Evolutionary conservation across 2,329 filamentous ascomycete species (phyloP), one percentile per base, ranked within the genome.

Genomic region (Berkeleyomyces rouxiae): DNA sequence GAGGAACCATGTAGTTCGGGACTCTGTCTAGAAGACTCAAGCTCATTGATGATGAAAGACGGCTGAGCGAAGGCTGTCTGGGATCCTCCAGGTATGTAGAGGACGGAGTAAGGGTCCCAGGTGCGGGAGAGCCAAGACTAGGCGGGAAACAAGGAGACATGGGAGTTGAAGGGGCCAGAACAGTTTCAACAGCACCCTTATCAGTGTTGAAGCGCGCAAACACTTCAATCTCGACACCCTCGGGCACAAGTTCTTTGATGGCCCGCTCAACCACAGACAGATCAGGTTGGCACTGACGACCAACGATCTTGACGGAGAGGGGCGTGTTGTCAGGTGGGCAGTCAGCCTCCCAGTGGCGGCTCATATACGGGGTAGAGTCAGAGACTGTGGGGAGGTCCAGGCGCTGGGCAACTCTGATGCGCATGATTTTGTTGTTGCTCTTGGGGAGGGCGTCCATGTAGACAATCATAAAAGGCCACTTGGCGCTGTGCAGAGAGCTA

Each of bases 371-470:
- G 3, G 73, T 77, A 4, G 72, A 70, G 37, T 81, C 77, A 0
- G 74, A 75, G 7, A 81, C 65, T 1, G 74, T 70, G 0, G 74
- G 71, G 13, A 82, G 67, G 2, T 70, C 68, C 3, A 82, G 70
- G 2, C 80, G 73, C 62, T 81, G 73, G 0, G 73, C 76, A 3
- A 83, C 70, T 65, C 74, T 77, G 67, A 82, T 79, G 2, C 80
- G 76, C 31, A 82, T 70, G n/a, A 82, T 72, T 66, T 83, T 83
- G 72, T 80, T 80, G 69, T 82, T 82, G 43, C 74, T 77, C 64
- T 78, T 81, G 0, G 81, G 78, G 0, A 80, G 70, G 47, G 76
- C 76, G 39, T 81, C 73, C 79, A 82, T 82, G 68, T 80, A 82
- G 0, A 77, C 74, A 16, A 82, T 69, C 39, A 80, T 64, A 0